These are phyloP conservation scores for Gossypium rotundifolium DNA, from an alignment of 345 rosid genomes.

Conservation along the genomic window DNA sequence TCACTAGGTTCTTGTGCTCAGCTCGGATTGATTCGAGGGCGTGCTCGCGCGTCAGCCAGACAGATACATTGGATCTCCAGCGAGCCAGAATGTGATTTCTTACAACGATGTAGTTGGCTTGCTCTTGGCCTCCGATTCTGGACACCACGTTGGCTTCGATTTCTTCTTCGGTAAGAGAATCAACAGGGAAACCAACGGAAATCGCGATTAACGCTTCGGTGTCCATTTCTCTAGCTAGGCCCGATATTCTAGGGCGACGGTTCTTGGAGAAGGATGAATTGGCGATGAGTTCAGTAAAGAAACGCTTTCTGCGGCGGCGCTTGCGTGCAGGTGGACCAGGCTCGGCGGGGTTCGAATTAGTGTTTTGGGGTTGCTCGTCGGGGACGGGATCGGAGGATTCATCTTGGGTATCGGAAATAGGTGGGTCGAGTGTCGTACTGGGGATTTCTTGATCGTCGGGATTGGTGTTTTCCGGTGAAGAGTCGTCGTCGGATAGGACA, in stretches of 20 bases:
- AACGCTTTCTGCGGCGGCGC: constrained; percentile 76
- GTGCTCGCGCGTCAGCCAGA: constrained; percentile 70
- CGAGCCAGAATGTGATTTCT: constrained; percentile 76
- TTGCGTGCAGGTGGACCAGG: constrained; percentile 51
- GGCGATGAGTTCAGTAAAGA: constrained; percentile 80
- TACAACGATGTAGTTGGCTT: constrained; percentile 67
- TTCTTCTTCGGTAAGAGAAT: constrained; percentile 91
- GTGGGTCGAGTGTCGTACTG: constrained; percentile 31
- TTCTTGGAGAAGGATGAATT: constrained; percentile 55
- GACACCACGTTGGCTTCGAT: constrained; percentile 84
- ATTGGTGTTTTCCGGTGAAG: constrained; percentile 35
- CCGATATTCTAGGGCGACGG: constrained; percentile 47
- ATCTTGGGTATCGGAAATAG: constrained; percentile 57
- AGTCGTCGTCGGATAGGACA: constrained; percentile 41
- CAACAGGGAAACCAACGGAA: constrained; percentile 88
- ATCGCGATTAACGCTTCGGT: constrained; percentile 74
- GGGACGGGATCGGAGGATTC: constrained; percentile 63
- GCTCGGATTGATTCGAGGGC: constrained; percentile 70
- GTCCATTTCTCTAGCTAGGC: constrained; percentile 62
- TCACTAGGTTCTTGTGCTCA: constrained; percentile 59
- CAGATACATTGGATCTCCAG: constrained; percentile 81
- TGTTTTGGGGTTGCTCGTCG: constrained; percentile 41
- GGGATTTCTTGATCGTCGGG: constrained; percentile 28
- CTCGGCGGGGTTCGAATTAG: constrained; percentile 30
- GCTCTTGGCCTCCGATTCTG: constrained; percentile 67